Conservation (phyloP, 2,329 filamentous ascomycete genomes). For the Aspergillus aculeatus region DNA sequence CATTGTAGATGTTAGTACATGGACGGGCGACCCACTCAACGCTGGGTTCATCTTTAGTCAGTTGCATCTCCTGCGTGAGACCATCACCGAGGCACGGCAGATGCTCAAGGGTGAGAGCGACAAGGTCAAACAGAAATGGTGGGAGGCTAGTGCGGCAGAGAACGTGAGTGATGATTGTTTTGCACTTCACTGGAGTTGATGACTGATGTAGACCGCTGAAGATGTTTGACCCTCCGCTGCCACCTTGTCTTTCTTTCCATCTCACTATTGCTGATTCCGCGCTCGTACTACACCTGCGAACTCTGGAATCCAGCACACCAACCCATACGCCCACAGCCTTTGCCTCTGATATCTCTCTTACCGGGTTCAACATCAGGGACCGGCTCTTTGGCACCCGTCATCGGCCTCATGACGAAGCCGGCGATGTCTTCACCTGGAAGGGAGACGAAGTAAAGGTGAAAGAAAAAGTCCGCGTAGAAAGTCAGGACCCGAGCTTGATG, state of each 20-base stretch:
- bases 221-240: constrained; percentile 63
- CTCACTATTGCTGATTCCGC: constrained; percentile 68
- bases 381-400: constrained; percentile 52
- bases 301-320: constrained; percentile 63
- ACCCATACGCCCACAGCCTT: constrained; percentile 64
- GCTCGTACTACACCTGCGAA: constrained; percentile 67
- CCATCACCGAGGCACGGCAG: constrained; percentile 60
- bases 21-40: constrained; percentile 65
- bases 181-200: neutral
- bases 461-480: constrained; percentile 87
- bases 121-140: constrained; percentile 54
- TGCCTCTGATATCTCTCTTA: constrained; percentile 63
- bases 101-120: constrained; percentile 57
- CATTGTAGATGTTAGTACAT: constrained; percentile 73
- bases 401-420: constrained; percentile 75
- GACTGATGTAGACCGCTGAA: constrained; percentile 20
- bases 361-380: constrained; percentile 59
- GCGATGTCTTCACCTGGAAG: constrained; percentile 69
- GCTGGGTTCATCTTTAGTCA: constrained; percentile 59
- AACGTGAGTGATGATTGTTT: constrained; percentile 49
- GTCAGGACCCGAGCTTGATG: constrained; percentile 81
- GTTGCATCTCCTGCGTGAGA: constrained; percentile 58
- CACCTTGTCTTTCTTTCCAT: constrained; percentile 69
- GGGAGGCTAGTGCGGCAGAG: constrained; percentile 54
- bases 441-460: constrained; percentile 76